Evolutionary conservation across 2,329 filamentous ascomycete genomes (phyloP), one percentile per base, ranked within the genome.

Genomic region (Madurella mycetomatis): DNA sequence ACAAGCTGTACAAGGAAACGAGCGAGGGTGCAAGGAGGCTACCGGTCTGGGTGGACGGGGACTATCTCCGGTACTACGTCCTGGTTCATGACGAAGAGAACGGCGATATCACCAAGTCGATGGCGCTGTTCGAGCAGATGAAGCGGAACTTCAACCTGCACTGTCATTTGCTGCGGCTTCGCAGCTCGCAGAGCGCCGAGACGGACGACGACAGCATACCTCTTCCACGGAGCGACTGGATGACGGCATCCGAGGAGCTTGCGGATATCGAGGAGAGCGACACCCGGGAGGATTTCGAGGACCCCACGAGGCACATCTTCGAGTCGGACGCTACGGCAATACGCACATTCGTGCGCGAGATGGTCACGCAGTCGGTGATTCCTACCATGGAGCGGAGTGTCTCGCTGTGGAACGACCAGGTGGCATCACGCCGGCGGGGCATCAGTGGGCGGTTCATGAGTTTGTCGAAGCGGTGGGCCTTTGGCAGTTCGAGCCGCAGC

Each of bases 131-230:
- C 70, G 94, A 99, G 64, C 90, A 96, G 70, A 99, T 99, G 95
- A 99, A 97, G 72, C 85, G 94, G n/a, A 90, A 96, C 72, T 90
- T 99, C 60, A 94, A 94, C 1, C 76, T 97, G 46, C 92, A 99
- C 71, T 99, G 94, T 67, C 94, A 99, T 71, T 78, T 99, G 11
- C 77, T 99, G 34, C 80, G 95, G 59, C 75, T 99, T 48, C 83
- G 92, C 62, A 95, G 90, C 65, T 87, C 84, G 39, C 88, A 91
- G 67, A 92, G 90, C 69, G 86, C 90, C 37, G 84, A 92, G 59
- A 92, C 90, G 1, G 94, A 97, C 69, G 92, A 96, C 67, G 92
- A 97, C 66, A 92, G 89, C 65, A 83, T 90, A 63, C 83, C 85
- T 49, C 77, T 96, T 18, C 90, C 92, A 1, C 80, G 83, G 18